phyloP scores from a whole-genome alignment of 305 asterid species.

The Solanum chacoense region DNA sequence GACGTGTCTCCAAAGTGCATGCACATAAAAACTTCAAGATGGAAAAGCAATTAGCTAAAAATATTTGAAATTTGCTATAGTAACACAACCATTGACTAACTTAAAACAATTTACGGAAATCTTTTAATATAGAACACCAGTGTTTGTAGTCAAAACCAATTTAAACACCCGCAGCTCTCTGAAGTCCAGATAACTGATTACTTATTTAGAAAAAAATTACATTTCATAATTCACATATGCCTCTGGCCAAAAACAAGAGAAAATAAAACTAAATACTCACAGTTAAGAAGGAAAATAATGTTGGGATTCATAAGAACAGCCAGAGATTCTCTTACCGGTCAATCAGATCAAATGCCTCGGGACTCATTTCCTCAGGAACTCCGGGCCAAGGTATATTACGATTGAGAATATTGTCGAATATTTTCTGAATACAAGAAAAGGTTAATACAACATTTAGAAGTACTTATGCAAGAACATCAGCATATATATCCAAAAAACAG shows the following conservation, averaged over 20 bases:
- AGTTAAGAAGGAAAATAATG: not conserved
- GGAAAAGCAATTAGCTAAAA: not conserved
- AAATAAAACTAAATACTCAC: not conserved
- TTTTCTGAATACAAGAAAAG: slow-evolving; percentile 43
- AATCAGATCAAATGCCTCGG: slow-evolving; percentile 77
- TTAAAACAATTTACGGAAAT: not conserved
- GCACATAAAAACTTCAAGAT: not conserved
- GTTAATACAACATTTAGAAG: not conserved
- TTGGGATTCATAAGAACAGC: not conserved
- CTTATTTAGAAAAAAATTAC: not conserved
- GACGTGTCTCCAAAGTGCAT: not conserved
- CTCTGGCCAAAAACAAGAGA: not conserved
- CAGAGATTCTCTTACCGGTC: slow-evolving; percentile 56
- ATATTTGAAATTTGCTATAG: not conserved
- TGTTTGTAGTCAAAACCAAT: not conserved
- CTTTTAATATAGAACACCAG: not conserved
- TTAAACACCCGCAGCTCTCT: not conserved
- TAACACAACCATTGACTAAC: not conserved
- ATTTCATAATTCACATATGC: not conserved
- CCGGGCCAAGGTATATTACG: slow-evolving; percentile 96
- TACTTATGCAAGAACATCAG: not conserved
- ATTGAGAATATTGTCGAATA: slow-evolving; percentile 94
- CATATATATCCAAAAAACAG: not conserved
- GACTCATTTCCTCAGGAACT: slow-evolving; percentile 88
- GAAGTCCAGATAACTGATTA: not conserved